phyloP scores from a whole-genome alignment of 164 flowering plant genomes.

The Cinnamomum chago region DNA sequence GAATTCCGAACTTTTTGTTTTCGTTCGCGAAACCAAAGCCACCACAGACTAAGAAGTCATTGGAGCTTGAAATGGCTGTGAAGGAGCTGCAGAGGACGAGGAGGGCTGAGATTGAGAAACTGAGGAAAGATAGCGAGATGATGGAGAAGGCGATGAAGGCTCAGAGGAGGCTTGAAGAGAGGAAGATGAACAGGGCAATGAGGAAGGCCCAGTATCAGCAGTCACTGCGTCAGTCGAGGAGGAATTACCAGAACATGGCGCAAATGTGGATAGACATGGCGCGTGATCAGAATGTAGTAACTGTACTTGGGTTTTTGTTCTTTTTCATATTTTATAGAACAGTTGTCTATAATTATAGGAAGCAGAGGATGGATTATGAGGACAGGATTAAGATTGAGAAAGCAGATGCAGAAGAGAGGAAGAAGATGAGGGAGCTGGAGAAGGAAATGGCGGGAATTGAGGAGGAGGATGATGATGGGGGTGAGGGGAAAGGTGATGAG shows the following conservation, averaged over 20 bases:
- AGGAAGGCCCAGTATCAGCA: conserved; percentile 42
- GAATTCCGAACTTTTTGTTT: conserved; percentile 29
- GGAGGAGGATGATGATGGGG: conserved; percentile 54
- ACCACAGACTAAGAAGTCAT: conserved; percentile 58
- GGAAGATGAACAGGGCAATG: conserved; percentile 38
- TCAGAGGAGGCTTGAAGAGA: conserved; percentile 61
- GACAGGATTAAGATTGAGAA: conserved; percentile 87
- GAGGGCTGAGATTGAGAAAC: conserved; percentile 38
- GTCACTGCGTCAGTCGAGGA: conserved; percentile 36
- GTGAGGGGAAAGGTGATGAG: conserved; percentile 36
- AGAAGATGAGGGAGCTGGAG: conserved; percentile 74
- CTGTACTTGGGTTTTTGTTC: conserved; percentile 59
- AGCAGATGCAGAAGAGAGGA: conserved; percentile 91
- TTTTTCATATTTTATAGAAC: conserved; percentile 61
- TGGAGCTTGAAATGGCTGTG: conserved; percentile 56
- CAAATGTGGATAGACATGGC: conserved; percentile 53
- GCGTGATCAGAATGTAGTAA: conserved; percentile 44
- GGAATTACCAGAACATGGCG: conserved; percentile 36
- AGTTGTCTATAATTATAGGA: conserved; percentile 67
- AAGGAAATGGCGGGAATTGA: conserved; percentile 55
- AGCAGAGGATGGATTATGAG: conserved; percentile 82
- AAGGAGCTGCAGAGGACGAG: conserved; percentile 43
- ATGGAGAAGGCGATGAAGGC: conserved; percentile 47
- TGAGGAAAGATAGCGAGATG: conserved; percentile 51
- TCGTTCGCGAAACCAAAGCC: conserved; percentile 49